Conservation (phyloP, 371 early-diverging fungal genomes). For the Quaeritorhiza haematococci region DNA sequence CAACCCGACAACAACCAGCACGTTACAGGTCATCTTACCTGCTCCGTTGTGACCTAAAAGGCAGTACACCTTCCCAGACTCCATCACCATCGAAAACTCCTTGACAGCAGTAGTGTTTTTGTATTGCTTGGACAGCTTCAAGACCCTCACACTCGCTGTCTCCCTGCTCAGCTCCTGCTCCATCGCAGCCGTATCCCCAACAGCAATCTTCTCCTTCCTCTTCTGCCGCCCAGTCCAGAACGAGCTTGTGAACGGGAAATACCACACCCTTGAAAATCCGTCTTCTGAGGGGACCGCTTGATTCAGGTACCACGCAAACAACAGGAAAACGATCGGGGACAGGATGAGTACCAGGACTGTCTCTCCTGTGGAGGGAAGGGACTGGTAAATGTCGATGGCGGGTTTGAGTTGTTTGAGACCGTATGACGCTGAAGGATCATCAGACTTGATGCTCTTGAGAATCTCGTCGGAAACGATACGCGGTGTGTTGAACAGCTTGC, state of each 20-base stretch:
- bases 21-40: slow-evolving; percentile 14
- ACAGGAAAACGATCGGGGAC: slow-evolving; percentile 44
- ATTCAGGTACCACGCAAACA: slow-evolving; percentile 48
- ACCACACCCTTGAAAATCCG: slow-evolving; percentile 61
- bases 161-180: slow-evolving; percentile 11
- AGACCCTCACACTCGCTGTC: slow-evolving; percentile 15
- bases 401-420: neutral
- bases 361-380: slow-evolving; percentile 46
- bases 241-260: slow-evolving; percentile 53
- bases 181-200: slow-evolving; percentile 17
- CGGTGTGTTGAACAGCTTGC: neutral
- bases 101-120: slow-evolving; percentile 21
- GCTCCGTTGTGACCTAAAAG: slow-evolving; percentile 27
- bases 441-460: neutral
- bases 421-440: neutral
- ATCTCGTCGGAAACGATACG: neutral
- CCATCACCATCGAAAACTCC: slow-evolving; percentile 21
- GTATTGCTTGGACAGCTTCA: slow-evolving; percentile 25
- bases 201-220: neutral
- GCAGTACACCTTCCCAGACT: slow-evolving; percentile 23
- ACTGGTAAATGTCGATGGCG: slow-evolving; percentile 13
- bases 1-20: slow-evolving; percentile 13
- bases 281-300: slow-evolving; percentile 57
- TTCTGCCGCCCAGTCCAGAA: slow-evolving; percentile 10
- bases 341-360: slow-evolving; percentile 45